Conservation (phyloP, 164 flowering plant species). For the Protea cynaroides region DNA sequence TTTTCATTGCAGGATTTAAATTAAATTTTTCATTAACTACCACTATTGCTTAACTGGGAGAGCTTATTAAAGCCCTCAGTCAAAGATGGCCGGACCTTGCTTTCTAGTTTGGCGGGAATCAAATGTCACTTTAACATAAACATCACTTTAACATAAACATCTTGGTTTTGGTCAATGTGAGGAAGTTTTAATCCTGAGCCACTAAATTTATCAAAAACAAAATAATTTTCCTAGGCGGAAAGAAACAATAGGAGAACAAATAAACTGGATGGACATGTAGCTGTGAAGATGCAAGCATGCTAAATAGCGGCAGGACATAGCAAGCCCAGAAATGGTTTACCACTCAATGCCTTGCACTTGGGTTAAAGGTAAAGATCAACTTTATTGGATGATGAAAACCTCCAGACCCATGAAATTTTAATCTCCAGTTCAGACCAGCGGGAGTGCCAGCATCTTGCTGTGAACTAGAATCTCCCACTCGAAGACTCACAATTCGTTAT, state of each 20-base stretch:
- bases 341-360: background rate
- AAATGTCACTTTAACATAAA: background rate
- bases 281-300: background rate
- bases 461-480: too few species aligned
- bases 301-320: background rate
- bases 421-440: too few species aligned
- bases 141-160: background rate
- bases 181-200: too few species aligned
- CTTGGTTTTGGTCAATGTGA: too few species aligned
- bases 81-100: background rate
- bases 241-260: too few species aligned
- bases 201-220: too few species aligned
- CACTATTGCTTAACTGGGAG: background rate
- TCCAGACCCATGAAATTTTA: background rate
- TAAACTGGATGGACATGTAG: too few species aligned
- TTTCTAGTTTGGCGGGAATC: background rate
- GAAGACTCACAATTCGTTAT: too few species aligned
- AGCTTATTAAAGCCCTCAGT: background rate
- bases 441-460: too few species aligned
- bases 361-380: background rate
- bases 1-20: slow-evolving; percentile 15
- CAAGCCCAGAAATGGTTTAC: background rate
- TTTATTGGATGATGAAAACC: background rate
- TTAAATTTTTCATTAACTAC: background rate
- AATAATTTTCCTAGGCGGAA: too few species aligned